A percentile compares a stretch with the other conserved stretches of the same genome.
These are phyloP conservation scores for Wickerhamiella nectarea DNA, from an alignment of 805 yeast species.

Conservation along the genomic window DNA sequence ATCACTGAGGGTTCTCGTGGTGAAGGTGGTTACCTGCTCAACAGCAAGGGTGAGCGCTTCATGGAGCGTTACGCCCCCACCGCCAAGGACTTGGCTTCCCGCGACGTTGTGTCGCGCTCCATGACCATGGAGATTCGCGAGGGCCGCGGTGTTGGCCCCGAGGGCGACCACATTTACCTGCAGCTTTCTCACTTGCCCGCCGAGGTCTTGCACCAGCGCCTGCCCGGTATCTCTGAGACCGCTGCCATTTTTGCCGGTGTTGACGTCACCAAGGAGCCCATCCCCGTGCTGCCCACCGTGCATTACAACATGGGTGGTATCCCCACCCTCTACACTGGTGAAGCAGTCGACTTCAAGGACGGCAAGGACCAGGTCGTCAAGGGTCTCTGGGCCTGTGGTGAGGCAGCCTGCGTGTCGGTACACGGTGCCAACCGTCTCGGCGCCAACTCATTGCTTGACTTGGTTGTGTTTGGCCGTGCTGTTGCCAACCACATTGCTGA, in stretches of 20 bases:
- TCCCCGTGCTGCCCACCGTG: constrained; percentile 95
- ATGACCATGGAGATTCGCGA: constrained; percentile 97
- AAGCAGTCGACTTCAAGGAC: constrained; percentile 68
- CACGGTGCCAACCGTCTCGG: constrained; percentile 99
- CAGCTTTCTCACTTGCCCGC: constrained; percentile 93
- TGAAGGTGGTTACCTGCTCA: constrained; percentile 96
- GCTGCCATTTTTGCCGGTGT: constrained; percentile 98
- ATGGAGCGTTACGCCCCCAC: constrained; percentile 99
- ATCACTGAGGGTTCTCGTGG: constrained; percentile 99
- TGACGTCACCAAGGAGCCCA: constrained; percentile 98
- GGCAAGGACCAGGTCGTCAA: constrained; percentile 88
- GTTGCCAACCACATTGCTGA: constrained; percentile 86
- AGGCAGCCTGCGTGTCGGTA: constrained; percentile 97
- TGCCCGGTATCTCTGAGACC: constrained; percentile 98
- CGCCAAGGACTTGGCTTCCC: constrained; percentile 94
- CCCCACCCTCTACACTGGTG: constrained; percentile 96
- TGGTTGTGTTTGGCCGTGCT: constrained; percentile 97
- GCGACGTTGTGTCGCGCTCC: constrained; percentile 97
- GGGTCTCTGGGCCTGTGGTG: constrained; percentile 96
- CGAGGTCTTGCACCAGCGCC: constrained; percentile 78
- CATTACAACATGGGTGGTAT: constrained; percentile 99
- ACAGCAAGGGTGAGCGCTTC: constrained; percentile 97
- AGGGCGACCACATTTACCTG: constrained; percentile 86
- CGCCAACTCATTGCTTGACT: constrained; percentile 91
- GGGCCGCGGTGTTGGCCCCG: constrained; percentile 98